Base-by-base conservation (phyloP, 1,139 yeast genomes). In the Schwanniomyces etchellsii region DNA sequence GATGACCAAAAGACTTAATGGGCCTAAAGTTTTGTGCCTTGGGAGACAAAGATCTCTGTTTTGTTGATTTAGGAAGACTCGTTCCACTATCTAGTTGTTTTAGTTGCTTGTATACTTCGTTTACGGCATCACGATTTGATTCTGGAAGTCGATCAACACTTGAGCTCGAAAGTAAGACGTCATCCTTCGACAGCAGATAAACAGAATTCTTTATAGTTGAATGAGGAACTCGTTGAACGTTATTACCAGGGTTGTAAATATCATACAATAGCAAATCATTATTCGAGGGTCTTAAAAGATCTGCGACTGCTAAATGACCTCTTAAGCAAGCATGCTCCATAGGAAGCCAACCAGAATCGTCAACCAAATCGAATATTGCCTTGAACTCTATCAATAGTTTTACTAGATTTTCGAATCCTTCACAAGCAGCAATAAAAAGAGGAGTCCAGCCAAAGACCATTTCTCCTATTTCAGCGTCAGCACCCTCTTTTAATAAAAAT, bases 341-440 rank as follows among this genome's bases (percentile, higher is more conserved):
- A 5, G 97, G 96, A 15, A 89, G 77, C 97, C 97, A 91, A 0
- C 97, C 97, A 26, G 95, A 82, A 32, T 76, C 81, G 57, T 91
- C 98, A 14, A 73, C 70, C 28, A 68, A 58, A 30, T 74, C 73
- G 33, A 60, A 72, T 14, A 67, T 61, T 9, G 84, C 79, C 5
- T 76, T 77, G 28, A 66, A 54, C 1, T 61, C 60, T 18, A 81
- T 55, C 36, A 91, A 64, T 6, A 74, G 40, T 31, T 70, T 55
- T 6, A 79, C 84, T 25, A 85, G 64, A 2, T 74, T 74, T 20
- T 50, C 50, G 35, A 59, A 75, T 0, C 97, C 97, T 45, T 89
- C 96, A 14, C 88, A 81, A 0, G 96, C 93, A 15, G 96, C 95
- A 28, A 81, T 75, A 50, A 91, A 88, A 5, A 91, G 64, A 2